Percentiles rank a stretch among this genome's conserved stretches.
These are phyloP conservation scores for Serendipita sp. DNA, from an alignment of 768 basidiomycete genomes.

Conservation along the genomic window DNA sequence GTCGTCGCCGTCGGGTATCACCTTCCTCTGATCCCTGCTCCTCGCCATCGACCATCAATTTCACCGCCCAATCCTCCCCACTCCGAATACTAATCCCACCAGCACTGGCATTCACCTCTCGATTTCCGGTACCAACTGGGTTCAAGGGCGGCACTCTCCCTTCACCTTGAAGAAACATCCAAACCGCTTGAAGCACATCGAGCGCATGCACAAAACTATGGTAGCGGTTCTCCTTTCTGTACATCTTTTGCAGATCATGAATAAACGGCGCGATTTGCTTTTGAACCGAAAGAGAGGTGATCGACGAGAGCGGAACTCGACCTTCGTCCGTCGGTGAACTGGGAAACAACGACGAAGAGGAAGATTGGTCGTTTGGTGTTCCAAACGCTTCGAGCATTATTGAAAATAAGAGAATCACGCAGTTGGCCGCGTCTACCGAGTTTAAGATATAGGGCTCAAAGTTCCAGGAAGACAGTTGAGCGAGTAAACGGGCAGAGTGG, in stretches of 20 bases:
- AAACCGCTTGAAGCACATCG: constrained; percentile 88
- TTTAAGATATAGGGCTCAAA: constrained; percentile 79
- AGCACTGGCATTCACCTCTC: constrained; percentile 21
- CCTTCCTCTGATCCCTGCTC: background rate
- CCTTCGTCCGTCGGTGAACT: background rate
- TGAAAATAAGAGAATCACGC: constrained; percentile 78
- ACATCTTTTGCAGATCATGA: constrained; percentile 77
- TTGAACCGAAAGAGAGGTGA: constrained; percentile 25
- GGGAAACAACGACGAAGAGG: background rate
- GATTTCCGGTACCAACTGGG: constrained; percentile 36
- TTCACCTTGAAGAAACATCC: constrained; percentile 65
- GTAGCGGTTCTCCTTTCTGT: constrained; percentile 82
- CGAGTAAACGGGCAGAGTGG: constrained; percentile 36
- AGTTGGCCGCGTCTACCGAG: constrained; percentile 67
- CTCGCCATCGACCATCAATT: constrained; percentile 24
- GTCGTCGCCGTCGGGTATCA: too few species aligned
- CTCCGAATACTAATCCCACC: constrained; percentile 9
- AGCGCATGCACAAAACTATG: constrained; percentile 97
- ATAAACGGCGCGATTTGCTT: constrained; percentile 66
- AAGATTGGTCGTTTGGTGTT: background rate
- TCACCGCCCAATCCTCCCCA: constrained; percentile 26
- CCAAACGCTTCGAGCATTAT: constrained; percentile 37
- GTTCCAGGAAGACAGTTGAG: constrained; percentile 60
- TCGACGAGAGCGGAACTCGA: constrained; percentile 27
- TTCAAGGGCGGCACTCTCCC: constrained; percentile 67